phyloP scores from a whole-genome alignment of 768 basidiomycete genomes.

The Suillus subaureus region DNA sequence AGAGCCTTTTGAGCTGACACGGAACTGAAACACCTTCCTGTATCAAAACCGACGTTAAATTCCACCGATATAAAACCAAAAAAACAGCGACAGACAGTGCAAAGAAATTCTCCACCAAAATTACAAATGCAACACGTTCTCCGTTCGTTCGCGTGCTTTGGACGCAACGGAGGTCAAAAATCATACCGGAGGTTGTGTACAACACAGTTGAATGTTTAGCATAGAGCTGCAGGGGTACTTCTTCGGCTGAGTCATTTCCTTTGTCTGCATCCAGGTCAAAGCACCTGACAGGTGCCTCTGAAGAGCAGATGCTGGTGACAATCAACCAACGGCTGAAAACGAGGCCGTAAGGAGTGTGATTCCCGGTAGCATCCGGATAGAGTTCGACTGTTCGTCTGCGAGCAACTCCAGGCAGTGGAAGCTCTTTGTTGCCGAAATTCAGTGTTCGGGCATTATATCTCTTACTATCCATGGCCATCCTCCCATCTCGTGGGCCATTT shows the following conservation, averaged over 20 bases:
- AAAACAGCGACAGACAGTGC: not conserved
- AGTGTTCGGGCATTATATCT: constrained; percentile 3
- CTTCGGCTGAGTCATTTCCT: constrained; percentile 1
- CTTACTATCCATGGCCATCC: not conserved
- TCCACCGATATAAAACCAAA: not conserved
- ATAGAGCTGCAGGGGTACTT: constrained; percentile 3
- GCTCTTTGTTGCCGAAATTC: constrained; percentile 2
- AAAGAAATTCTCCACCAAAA: constrained; percentile 7
- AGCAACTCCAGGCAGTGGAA: constrained; percentile 7
- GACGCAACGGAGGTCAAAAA: constrained; percentile 10
- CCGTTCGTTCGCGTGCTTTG: constrained; percentile 2
- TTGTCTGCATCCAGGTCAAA: constrained; percentile 8
- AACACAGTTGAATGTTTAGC: constrained; percentile 8
- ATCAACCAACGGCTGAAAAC: constrained; percentile 9
- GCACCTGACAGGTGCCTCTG: constrained; percentile 7
- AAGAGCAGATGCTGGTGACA: constrained; percentile 7
- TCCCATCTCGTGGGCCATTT: constrained; percentile 8
- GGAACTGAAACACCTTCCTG: constrained; percentile 5
- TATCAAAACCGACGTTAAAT: not conserved
- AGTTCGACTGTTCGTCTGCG: constrained; percentile 8
- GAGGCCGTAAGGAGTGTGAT: constrained; percentile 6
- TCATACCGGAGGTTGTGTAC: constrained; percentile 7
- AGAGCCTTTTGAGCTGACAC: not conserved
- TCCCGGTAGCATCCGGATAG: constrained; percentile 5
- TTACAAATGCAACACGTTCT: constrained; percentile 9